Base-by-base conservation (phyloP, 176 grass and related monocot genomes). In the maize (Zea mays) region DNA sequence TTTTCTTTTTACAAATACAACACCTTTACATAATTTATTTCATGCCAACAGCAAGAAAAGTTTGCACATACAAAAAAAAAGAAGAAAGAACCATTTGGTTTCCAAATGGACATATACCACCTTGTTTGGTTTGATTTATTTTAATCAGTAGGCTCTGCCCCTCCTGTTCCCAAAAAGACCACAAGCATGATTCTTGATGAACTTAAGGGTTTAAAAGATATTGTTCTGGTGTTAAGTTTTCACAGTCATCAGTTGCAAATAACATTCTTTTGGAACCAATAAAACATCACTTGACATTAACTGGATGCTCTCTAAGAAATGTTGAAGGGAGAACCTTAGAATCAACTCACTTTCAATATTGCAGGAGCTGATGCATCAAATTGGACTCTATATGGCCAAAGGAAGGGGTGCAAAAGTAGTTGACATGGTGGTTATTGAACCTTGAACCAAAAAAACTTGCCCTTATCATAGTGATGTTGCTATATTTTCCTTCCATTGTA, bases 361-460 rank as follows among this genome's bases (percentile, higher is more conserved):
- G 54, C 83, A 97, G 90, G 95, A 91, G 33, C 55, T 93, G 19
- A 85, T 97, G 77, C 93, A 97, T 83, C 84, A 97, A 80, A 87
- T 93, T 42, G 93, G 93, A 76, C 89, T 97, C 68, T 90, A 94
- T 81, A 92, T 97, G 12, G 89, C 85, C 9, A 94, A 92, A 82
- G 83, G 86, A 75, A 91, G 91, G 58, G 95, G 89, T 35, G 91
- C 95, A 1, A 92, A 88, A 76, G 42, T 97, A 14, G 95, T 90
- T 40, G 84, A 92, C 45, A 85, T 69, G 19, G 81, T 97, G 76
- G 84, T 86, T 59, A 33, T 91, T 27, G 71, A 80, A 65, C 77
- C 61, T 78, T 84, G 71, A 74, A 45, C 20, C 14, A 46, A 0
- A 48, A 48, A 62, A 85, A 21, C 16, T 15, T 20, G 27, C 0